phyloP scores from a whole-genome alignment of 805 yeast genomes.

The Wickerhamiella azymoides region DNA sequence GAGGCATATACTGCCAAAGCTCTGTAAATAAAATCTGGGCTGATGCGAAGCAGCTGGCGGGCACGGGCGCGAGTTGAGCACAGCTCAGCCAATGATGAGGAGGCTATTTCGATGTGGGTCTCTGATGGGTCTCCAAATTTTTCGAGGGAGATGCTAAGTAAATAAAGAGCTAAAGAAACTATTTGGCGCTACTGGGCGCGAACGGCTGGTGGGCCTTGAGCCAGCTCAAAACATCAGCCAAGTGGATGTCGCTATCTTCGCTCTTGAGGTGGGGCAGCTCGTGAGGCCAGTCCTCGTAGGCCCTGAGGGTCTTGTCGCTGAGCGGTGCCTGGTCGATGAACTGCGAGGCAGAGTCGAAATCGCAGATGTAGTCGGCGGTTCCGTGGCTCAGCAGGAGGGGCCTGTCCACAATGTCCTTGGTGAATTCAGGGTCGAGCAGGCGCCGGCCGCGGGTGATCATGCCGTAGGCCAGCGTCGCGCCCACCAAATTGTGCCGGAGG shows the following conservation, averaged over 20 bases:
- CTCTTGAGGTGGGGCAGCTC: slow-evolving; percentile 17
- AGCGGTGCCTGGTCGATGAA: slow-evolving; percentile 11
- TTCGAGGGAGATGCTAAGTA: background rate
- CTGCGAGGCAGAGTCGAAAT: slow-evolving; percentile 10
- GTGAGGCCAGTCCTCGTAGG: slow-evolving; percentile 16
- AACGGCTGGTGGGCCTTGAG: slow-evolving; percentile 10
- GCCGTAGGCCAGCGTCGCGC: slow-evolving; percentile 24
- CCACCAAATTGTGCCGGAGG: slow-evolving; percentile 18
- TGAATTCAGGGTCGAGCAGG: slow-evolving; percentile 21
- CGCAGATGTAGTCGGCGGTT: slow-evolving; percentile 26
- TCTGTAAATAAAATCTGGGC: too few species aligned
- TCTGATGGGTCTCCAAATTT: too few species aligned
- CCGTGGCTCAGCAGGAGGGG: slow-evolving; percentile 27
- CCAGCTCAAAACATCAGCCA: slow-evolving; percentile 15
- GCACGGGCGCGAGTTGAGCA: too few species aligned
- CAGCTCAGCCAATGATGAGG: too few species aligned
- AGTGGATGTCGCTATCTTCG: slow-evolving; percentile 11
- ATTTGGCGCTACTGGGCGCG: background rate
- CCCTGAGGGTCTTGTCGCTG: slow-evolving; percentile 16
- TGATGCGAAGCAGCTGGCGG: too few species aligned
- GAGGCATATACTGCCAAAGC: too few species aligned
- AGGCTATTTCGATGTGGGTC: too few species aligned
- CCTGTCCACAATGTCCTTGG: slow-evolving; percentile 20
- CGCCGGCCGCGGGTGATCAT: slow-evolving; percentile 26
- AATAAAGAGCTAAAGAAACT: background rate